These are phyloP conservation scores for Moelleriella libera DNA, from an alignment of 2,329 filamentous ascomycete genomes.

Conservation along the genomic window DNA sequence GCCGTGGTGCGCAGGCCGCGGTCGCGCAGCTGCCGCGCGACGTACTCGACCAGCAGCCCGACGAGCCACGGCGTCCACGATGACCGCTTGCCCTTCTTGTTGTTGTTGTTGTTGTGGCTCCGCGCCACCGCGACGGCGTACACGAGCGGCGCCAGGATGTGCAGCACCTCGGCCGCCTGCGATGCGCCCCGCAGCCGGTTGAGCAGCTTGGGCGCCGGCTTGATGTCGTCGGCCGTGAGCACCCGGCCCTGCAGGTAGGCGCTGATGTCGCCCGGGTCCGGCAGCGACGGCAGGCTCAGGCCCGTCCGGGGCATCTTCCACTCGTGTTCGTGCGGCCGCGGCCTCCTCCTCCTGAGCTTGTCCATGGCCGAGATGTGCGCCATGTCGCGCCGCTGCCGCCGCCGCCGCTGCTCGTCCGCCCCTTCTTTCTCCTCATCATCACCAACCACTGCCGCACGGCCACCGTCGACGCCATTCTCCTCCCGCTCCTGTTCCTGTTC, in stretches of 20 bases:
- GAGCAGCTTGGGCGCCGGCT: slow-evolving; percentile 75
- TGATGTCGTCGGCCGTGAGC: slow-evolving; percentile 91
- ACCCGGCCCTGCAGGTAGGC: slow-evolving; percentile 81
- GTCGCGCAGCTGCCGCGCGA: slow-evolving; percentile 68
- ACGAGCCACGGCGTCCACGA: slow-evolving; percentile 89
- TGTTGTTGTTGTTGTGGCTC: slow-evolving; percentile 50
- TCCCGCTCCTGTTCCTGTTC: slow-evolving; percentile 10
- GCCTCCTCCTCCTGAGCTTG: slow-evolving; percentile 4
- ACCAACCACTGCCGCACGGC: slow-evolving; percentile 11
- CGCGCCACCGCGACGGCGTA: slow-evolving; percentile 74
- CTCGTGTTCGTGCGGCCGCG: slow-evolving; percentile 33
- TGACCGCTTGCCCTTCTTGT: not conserved
- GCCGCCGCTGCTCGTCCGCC: not conserved
- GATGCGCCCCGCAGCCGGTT: slow-evolving; percentile 61
- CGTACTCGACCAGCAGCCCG: slow-evolving; percentile 73
- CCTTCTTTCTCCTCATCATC: slow-evolving; percentile 23
- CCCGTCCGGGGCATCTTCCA: slow-evolving; percentile 96
- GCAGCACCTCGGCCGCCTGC: slow-evolving; percentile 76
- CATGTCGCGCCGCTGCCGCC: not conserved
- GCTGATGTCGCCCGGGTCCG: slow-evolving; percentile 68
- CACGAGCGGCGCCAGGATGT: slow-evolving; percentile 76
- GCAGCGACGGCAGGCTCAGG: slow-evolving; percentile 69
- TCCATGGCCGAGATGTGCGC: slow-evolving; percentile 18
- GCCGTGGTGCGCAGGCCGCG: slow-evolving; percentile 69
- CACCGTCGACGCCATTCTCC: too few species aligned